Evolutionary conservation across 2,329 filamentous ascomycete species (phyloP).

Genomic region (Monosporascus sp.): DNA sequence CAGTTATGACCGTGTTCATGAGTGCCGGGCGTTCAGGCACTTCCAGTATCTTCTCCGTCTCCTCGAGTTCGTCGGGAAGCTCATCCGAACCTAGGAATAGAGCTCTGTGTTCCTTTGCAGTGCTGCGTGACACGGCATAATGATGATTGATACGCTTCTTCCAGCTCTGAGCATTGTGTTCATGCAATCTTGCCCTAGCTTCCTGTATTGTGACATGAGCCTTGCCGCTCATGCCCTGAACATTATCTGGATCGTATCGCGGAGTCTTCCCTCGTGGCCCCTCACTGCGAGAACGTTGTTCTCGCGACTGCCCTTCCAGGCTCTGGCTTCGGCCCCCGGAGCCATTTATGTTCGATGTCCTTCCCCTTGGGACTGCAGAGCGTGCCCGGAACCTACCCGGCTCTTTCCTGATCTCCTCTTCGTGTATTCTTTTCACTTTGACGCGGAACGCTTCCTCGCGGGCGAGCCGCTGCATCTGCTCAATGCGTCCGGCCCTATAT

Average conservation of each 20-base stretch:
- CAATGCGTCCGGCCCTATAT: slow-evolving; percentile 80
- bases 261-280: slow-evolving; percentile 40
- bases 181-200: slow-evolving; percentile 68
- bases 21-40: slow-evolving; percentile 81
- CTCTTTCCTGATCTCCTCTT: slow-evolving; percentile 58
- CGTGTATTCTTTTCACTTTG: slow-evolving; percentile 78
- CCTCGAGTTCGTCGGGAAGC: slow-evolving; percentile 73
- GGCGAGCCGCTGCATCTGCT: slow-evolving; percentile 85
- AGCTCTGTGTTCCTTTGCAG: slow-evolving; percentile 73
- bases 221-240: slow-evolving; percentile 61
- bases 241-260: slow-evolving; percentile 76
- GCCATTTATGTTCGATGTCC: slow-evolving; percentile 23
- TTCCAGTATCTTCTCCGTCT: slow-evolving; percentile 78
- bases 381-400: slow-evolving; percentile 49
- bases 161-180: slow-evolving; percentile 86
- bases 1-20: slow-evolving; percentile 73
- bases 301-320: slow-evolving; percentile 39
- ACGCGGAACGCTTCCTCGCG: slow-evolving; percentile 84
- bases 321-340: slow-evolving; percentile 50
- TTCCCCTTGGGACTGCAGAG: slow-evolving; percentile 42
- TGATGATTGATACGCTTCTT: slow-evolving; percentile 81
- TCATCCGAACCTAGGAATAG: slow-evolving; percentile 81
- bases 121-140: slow-evolving; percentile 61
- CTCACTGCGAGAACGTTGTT: slow-evolving; percentile 26
- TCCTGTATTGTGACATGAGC: slow-evolving; percentile 70